Conservation (phyloP, 2,329 filamentous ascomycete genomes). For the Cladosporium sp. region DNA sequence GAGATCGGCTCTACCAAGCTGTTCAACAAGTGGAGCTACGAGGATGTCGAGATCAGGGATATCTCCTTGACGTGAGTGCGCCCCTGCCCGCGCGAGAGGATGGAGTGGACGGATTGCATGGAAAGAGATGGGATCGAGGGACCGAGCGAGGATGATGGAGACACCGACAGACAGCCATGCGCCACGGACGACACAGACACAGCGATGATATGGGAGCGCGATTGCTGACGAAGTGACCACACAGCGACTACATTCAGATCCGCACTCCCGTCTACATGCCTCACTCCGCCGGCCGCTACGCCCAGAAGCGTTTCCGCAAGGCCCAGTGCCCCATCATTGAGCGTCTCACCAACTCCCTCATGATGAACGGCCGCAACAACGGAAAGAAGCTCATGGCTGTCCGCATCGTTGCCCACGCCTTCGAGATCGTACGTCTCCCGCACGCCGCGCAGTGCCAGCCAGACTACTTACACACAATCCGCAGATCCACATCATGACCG, state of each 20-base stretch:
- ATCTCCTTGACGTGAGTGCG: slow-evolving; percentile 95
- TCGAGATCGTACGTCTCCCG: slow-evolving; percentile 86
- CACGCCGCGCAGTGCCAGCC: slow-evolving; percentile 10
- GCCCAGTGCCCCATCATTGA: slow-evolving; percentile 99
- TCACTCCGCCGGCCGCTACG: slow-evolving; percentile 98
- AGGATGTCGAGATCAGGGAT: slow-evolving; percentile 99
- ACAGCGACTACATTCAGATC: slow-evolving; percentile 99
- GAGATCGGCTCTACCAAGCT: slow-evolving; percentile 93
- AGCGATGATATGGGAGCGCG: slow-evolving; percentile 7
- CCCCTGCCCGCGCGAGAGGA: slow-evolving; percentile 14
- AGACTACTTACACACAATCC: slow-evolving; percentile 15
- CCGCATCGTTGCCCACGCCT: slow-evolving; percentile 97
- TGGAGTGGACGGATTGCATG: slow-evolving; percentile 19
- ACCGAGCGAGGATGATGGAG: not conserved
- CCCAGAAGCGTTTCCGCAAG: slow-evolving; percentile 99
- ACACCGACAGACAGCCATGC: not conserved
- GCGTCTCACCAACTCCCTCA: slow-evolving; percentile 99
- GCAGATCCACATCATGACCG: slow-evolving; percentile 99
- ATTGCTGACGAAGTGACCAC: slow-evolving; percentile 19
- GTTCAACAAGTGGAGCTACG: slow-evolving; percentile 98
- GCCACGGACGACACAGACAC: slow-evolving; percentile 4
- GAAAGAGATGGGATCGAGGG: slow-evolving; percentile 14
- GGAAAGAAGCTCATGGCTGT: slow-evolving; percentile 99
- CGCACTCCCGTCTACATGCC: slow-evolving; percentile 98
- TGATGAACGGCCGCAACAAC: slow-evolving; percentile 99